Base-by-base conservation (phyloP, 805 yeast species). In the Brettanomyces bruxellensis region DNA sequence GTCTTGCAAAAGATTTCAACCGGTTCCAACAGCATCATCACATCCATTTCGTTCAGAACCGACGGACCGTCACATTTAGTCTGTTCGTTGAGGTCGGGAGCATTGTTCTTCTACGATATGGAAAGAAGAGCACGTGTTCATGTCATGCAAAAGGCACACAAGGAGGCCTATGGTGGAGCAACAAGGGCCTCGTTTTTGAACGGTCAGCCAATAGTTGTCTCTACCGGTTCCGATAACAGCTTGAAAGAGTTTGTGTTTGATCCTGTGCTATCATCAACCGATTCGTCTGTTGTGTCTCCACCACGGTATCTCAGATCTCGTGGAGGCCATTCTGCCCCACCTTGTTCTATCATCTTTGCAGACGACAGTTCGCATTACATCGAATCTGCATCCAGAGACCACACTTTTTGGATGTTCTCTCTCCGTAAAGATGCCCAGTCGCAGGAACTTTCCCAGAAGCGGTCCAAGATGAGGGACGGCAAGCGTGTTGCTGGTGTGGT, bases 271-370 rank as follows among this genome's bases (percentile, higher is more conserved):
- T 79, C 90, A 0, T 69, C 83, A 1, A 66, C 82, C 4, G 77
- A 81, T 53, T 56, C 76, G 0, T 70, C 82, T 2, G 79, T 87
- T 32, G 82, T 86, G 4, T 78, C 89, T 11, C 95, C 96, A 1
- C 98, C 99, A 39, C 81, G 99, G 59, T 79, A 82, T 49, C 71
- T 95, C 56, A 79, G 99, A 62, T 85, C 95, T 1, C 78, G 99
- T 60, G 98, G 97, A 56, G 99, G 99, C n/a, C 99, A 93, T 62
- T 79, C 95, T 4, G 83, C 86, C 30, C 95, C 99, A 3, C 95
- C 98, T 3, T 72, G 83, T 0, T 60, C 78, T 4, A 78, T 93
- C 38, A 68, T 70, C 24, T 93, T 93, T 64, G 86, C 95, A 4
- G 80, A 79, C 43, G 79, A 79, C 41, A 71, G 68, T 47, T 80